Conservation (phyloP, 2,329 filamentous ascomycete genomes). For the Cladosporium sp. region DNA sequence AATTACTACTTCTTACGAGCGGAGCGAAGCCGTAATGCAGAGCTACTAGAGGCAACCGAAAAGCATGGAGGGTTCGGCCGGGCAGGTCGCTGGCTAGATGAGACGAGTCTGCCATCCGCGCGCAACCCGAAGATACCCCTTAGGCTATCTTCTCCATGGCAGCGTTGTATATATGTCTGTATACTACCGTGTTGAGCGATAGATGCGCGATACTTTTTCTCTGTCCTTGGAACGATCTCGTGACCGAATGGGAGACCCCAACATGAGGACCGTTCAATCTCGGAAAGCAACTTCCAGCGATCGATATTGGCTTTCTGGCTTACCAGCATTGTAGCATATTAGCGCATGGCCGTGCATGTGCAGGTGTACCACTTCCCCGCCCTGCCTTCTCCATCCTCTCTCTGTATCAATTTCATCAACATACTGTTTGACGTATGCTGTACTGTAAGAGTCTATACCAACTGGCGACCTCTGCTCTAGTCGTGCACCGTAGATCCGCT, state of each 20-base stretch:
- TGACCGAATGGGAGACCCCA: too few species aligned
- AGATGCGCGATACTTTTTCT: not conserved
- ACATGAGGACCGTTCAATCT: too few species aligned
- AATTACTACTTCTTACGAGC: conserved; percentile 4
- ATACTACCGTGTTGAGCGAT: conserved; percentile 11
- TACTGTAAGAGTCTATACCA: too few species aligned
- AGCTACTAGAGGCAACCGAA: conserved; percentile 10
- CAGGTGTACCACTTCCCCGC: not conserved
- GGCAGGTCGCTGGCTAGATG: conserved; percentile 2
- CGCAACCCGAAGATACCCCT: conserved; percentile 11
- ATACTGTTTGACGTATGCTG: too few species aligned
- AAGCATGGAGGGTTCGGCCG: conserved; percentile 3
- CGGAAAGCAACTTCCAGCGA: too few species aligned
- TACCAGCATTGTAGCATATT: not conserved
- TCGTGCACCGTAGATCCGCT: not conserved
- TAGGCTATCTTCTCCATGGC: conserved; percentile 11
- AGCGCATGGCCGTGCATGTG: not conserved
- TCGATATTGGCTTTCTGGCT: not conserved
- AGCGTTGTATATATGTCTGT: conserved; percentile 12
- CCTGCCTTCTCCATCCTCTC: not conserved
- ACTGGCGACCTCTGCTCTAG: too few species aligned
- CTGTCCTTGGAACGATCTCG: too few species aligned
- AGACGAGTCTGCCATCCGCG: conserved; percentile 5
- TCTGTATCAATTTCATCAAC: too few species aligned
- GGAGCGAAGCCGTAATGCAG: conserved; percentile 4